A percentile compares a stretch with the other conserved stretches of the same genome.
These are phyloP conservation scores for Rutstroemia sp. DNA, from an alignment of 2,329 filamentous ascomycete species.

Conservation along the genomic window DNA sequence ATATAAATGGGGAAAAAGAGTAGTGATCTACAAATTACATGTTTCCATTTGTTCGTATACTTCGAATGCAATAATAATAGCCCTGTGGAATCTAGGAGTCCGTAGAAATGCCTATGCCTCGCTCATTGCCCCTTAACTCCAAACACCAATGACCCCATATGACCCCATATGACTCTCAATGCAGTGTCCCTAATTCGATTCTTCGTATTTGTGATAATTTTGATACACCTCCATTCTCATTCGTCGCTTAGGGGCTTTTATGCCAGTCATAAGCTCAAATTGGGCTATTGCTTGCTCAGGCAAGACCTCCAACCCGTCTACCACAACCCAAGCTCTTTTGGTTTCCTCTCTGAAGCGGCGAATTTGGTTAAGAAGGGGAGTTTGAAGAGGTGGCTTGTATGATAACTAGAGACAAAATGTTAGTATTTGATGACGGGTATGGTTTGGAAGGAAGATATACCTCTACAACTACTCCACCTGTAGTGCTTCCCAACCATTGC, in stretches of 20 bases:
- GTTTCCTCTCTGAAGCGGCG: constrained; percentile 36
- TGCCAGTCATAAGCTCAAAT: constrained; percentile 73
- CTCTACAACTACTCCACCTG: constrained; percentile 69
- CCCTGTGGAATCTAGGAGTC: too few species aligned
- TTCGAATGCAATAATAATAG: too few species aligned
- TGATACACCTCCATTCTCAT: constrained; percentile 46
- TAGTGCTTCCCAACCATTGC: constrained; percentile 64
- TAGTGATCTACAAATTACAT: too few species aligned
- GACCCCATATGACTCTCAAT: too few species aligned
- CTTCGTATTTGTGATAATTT: constrained; percentile 25
- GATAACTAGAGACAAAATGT: constrained; percentile 37
- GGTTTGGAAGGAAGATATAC: constrained; percentile 12
- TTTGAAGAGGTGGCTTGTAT: constrained; percentile 62
- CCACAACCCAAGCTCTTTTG: constrained; percentile 61
- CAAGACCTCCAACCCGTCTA: constrained; percentile 69
- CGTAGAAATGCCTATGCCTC: too few species aligned
- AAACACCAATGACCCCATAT: not conserved
- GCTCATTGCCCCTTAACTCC: too few species aligned
- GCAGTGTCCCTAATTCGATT: not conserved
- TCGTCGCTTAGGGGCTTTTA: constrained; percentile 59
- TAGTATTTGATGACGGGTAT: not conserved
- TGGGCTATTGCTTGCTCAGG: constrained; percentile 76
- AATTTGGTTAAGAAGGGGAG: constrained; percentile 63
- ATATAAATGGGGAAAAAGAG: too few species aligned
- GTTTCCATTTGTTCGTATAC: too few species aligned